Conservation (phyloP, 2,329 filamentous ascomycete species). For the Penicillium sp. region DNA sequence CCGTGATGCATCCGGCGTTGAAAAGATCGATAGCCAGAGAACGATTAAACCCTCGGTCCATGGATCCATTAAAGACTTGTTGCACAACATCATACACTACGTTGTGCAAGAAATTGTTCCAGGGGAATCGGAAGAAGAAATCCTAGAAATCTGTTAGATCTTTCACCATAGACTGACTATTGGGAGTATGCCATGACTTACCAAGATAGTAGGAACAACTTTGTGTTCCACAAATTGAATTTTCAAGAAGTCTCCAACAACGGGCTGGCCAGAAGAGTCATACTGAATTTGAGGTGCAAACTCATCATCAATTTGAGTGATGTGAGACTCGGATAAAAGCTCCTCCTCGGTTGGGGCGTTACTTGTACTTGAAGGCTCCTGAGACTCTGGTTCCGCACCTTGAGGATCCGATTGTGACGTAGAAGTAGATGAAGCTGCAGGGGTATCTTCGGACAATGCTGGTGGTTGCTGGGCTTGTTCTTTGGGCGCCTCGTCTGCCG, state of each 20-base stretch:
- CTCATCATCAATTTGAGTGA: constrained; percentile 24
- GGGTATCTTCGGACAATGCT: constrained; percentile 59
- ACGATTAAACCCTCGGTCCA: constrained; percentile 93
- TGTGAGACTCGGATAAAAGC: background rate
- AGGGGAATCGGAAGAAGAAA: constrained; percentile 97
- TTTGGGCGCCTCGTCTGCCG: constrained; percentile 13
- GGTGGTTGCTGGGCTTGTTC: background rate
- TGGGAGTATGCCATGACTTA: constrained; percentile 47
- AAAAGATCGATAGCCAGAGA: constrained; percentile 89
- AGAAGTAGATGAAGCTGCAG: constrained; percentile 61
- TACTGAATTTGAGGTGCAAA: constrained; percentile 48
- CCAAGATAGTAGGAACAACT: constrained; percentile 92
- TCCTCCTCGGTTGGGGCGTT: constrained; percentile 16
- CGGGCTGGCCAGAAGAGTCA: constrained; percentile 63
- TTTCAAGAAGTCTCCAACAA: constrained; percentile 92
- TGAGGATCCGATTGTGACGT: constrained; percentile 25
- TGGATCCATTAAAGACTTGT: constrained; percentile 97
- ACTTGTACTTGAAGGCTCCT: background rate
- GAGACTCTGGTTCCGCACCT: constrained; percentile 15
- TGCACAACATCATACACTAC: constrained; percentile 99
- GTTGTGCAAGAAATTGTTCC: constrained; percentile 99
- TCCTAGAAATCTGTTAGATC: constrained; percentile 51
- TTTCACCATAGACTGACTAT: background rate
- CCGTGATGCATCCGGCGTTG: constrained; percentile 82
- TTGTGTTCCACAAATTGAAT: constrained; percentile 93